Conservation (phyloP, 148 eudicot species). For the Cornus florida region DNA sequence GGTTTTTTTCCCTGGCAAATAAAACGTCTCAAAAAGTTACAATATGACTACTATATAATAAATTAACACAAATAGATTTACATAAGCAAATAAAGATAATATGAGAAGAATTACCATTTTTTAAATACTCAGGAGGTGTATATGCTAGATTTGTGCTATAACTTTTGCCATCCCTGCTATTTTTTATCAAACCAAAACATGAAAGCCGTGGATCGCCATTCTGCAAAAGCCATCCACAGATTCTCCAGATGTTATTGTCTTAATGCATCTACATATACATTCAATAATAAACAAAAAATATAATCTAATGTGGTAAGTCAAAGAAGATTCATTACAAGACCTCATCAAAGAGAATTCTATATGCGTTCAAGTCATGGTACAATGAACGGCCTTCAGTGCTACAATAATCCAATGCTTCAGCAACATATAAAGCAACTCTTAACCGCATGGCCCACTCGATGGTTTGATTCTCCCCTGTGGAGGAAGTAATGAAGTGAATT, state of each 20-base stretch:
- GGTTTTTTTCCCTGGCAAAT: too few species aligned
- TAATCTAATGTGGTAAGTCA: neutral
- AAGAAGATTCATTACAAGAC: constrained; percentile 28
- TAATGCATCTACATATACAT: neutral
- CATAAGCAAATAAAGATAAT: neutral
- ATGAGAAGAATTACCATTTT: constrained; percentile 56
- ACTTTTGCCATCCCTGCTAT: constrained; percentile 94
- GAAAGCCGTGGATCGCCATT: constrained; percentile 95
- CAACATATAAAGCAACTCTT: constrained; percentile 75
- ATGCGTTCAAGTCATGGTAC: constrained; percentile 90
- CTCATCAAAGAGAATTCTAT: constrained; percentile 96
- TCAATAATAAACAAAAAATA: neutral
- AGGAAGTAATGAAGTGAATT: constrained; percentile 11
- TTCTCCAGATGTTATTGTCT: neutral
- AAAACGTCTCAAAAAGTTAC: too few species aligned
- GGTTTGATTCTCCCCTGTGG: constrained; percentile 91
- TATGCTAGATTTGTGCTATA: constrained; percentile 97
- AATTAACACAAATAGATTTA: neutral
- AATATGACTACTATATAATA: too few species aligned
- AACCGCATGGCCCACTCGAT: constrained; percentile 94
- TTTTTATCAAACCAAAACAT: constrained; percentile 95
- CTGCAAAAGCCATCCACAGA: constrained; percentile 40
- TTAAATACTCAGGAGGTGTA: constrained; percentile 90
- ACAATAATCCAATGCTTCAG: constrained; percentile 89
- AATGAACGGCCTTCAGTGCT: constrained; percentile 74